A percentile compares a stretch with the other conserved stretches of the same genome.
These are phyloP conservation scores for Piper longum DNA, from an alignment of 164 flowering plant species.

Conservation along the genomic window DNA sequence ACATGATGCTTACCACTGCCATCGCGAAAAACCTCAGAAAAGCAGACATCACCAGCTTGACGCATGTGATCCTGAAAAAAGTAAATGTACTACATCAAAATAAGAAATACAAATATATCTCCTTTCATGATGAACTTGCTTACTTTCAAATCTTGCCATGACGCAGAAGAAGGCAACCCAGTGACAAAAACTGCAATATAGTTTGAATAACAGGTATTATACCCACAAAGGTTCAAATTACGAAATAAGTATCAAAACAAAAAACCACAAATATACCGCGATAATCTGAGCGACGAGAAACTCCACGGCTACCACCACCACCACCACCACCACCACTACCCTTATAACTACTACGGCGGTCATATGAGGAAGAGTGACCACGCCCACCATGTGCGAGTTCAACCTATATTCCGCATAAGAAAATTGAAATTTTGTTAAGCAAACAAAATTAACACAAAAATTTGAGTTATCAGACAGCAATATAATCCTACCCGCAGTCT, in stretches of 20 bases:
- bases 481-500: slow-evolving; percentile 51
- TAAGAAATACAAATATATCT: too few relatives aligned
- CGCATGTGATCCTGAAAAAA: slow-evolving; percentile 43
- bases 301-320: slow-evolving; percentile 42
- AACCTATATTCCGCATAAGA: slow-evolving; percentile 27
- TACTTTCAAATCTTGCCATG: slow-evolving; percentile 99
- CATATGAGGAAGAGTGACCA: slow-evolving; percentile 51
- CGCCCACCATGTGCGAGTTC: slow-evolving; percentile 99
- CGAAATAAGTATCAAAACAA: background rate
- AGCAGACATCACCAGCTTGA: slow-evolving; percentile 93
- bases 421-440: too few relatives aligned
- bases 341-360: slow-evolving; percentile 45
- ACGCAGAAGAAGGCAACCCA: slow-evolving; percentile 92
- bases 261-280: slow-evolving; percentile 36
- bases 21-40: slow-evolving; percentile 87
- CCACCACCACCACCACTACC: slow-evolving; percentile 16
- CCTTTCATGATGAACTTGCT: background rate
- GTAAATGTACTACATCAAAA: background rate
- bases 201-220: too few relatives aligned
- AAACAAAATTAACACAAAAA: too few relatives aligned
- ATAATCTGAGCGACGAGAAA: slow-evolving; percentile 75
- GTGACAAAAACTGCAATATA: slow-evolving; percentile 50
- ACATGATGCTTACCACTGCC: slow-evolving; percentile 45
- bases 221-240: background rate
- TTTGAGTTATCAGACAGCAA: too few relatives aligned